phyloP scores from a whole-genome alignment of 2,329 filamentous ascomycete species.

The Neospermospora avenae region DNA sequence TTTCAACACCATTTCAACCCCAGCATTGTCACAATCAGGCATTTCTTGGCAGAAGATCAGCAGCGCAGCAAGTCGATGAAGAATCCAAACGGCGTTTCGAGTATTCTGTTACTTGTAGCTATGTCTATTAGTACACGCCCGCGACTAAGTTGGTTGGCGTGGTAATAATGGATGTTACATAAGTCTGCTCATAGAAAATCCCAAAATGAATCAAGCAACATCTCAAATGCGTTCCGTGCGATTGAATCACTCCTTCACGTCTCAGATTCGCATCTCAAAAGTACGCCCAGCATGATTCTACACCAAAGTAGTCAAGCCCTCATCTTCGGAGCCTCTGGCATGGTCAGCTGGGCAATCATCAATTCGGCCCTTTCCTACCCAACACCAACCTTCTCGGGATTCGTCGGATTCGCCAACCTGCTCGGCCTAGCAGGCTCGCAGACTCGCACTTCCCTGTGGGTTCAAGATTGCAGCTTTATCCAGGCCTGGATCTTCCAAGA shows the following conservation, averaged over 20 bases:
- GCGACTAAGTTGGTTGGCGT: too few species aligned
- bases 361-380: conserved; percentile 31
- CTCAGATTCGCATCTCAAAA: too few species aligned
- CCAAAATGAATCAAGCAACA: too few species aligned
- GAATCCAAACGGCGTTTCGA: background rate
- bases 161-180: too few species aligned
- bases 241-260: too few species aligned
- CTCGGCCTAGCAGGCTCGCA: conserved; percentile 17
- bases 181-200: too few species aligned
- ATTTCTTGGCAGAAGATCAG: background rate
- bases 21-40: background rate
- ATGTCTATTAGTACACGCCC: too few species aligned
- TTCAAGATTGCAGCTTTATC: conserved; percentile 32
- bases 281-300: background rate
- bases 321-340: conserved; percentile 34
- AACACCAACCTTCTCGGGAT: conserved; percentile 29
- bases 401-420: conserved; percentile 33
- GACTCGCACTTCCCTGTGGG: conserved; percentile 22
- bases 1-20: background rate
- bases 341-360: conserved; percentile 35
- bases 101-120: too few species aligned
- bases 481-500: conserved; percentile 37
- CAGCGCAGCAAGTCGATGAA: background rate
- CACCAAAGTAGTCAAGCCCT: conserved; percentile 18
- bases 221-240: too few species aligned